phyloP scores from a whole-genome alignment of 768 basidiomycete genomes.

The Mycena filopes region DNA sequence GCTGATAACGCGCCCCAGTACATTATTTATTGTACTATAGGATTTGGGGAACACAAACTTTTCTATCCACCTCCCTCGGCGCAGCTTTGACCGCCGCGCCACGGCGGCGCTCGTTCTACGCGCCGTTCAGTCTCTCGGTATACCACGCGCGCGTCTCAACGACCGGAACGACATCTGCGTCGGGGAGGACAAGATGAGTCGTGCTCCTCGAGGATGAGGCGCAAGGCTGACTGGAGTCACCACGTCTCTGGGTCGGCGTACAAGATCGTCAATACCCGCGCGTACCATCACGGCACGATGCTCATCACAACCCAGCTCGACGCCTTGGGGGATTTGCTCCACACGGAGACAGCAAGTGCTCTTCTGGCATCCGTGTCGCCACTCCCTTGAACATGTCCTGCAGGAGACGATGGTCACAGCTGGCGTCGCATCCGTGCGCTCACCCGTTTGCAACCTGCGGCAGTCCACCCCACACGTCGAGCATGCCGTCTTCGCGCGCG shows the following conservation, averaged over 20 bases:
- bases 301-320: conserved; percentile 85
- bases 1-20: background rate
- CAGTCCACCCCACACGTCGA: conserved; percentile 60
- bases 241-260: conserved; percentile 98
- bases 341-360: conserved; percentile 66
- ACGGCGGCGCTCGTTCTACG: conserved; percentile 83
- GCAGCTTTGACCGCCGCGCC: conserved; percentile 79
- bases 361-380: background rate
- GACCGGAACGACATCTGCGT: conserved; percentile 94
- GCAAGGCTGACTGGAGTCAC: conserved; percentile 27
- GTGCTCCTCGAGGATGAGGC: conserved; percentile 3
- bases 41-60: conserved; percentile 98
- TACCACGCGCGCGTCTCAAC: conserved; percentile 79
- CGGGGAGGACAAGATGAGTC: conserved; percentile 87
- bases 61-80: conserved; percentile 89
- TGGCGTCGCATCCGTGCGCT: conserved; percentile 91
- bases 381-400: background rate
- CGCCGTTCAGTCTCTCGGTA: conserved; percentile 80
- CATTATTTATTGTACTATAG: conserved; percentile 52
- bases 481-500: conserved; percentile 77
- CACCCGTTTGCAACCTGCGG: conserved; percentile 88
- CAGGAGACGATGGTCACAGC: conserved; percentile 86
- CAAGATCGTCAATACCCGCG: conserved; percentile 89
- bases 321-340: conserved; percentile 78
- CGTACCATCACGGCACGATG: conserved; percentile 99